Base-by-base conservation (phyloP, 306 rosid species). In the Astragalus membranaceus region DNA sequence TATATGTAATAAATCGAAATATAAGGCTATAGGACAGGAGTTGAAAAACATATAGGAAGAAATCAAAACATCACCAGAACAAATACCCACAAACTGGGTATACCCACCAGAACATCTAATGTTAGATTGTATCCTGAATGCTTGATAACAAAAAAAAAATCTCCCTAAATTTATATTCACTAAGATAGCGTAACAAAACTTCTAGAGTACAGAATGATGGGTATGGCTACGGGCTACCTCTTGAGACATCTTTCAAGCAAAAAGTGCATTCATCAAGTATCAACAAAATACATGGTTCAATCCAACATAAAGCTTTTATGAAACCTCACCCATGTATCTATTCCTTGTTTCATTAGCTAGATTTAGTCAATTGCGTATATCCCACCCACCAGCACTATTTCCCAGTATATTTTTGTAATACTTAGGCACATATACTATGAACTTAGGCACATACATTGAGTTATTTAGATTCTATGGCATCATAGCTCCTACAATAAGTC, bases 1-100 rank as follows among this genome's bases (percentile, higher is more conserved):
- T 94, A 80, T 51, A 76, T 15, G 42, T 56, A 63, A 76, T 53
- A 35, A 8, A 82, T 47, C 37, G 73, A 80, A 72, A 80, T 36
- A 39, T 52, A 16, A 77, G 35, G 55, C 30, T 29, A 52, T 13
- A 7, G 67, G 30, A 67, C 66, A 43, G 42, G 66, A 57, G 23
- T 37, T 30, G 8, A 47, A 78, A 55, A 71, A 35, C 6, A 36
- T 29, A 41, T 6, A 36, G 29, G 52, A 55, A 75, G 54, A 56
- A 75, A 68, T 52, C 8, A 17, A 64, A 43, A 69, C 46, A 53
- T n/a, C 50, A 54, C 20, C 37, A 61, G 52, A 59, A 39, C 17
- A 58, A 49, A 36, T 58, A 23, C 20, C 39, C 35, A 63, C 61
- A 53, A 50, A 65, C 67, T n/a, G n/a, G n/a, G n/a, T n/a, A n/a